These are phyloP conservation scores for Lepidium campestre DNA, from an alignment of 441 rosid genomes.

Conservation along the genomic window DNA sequence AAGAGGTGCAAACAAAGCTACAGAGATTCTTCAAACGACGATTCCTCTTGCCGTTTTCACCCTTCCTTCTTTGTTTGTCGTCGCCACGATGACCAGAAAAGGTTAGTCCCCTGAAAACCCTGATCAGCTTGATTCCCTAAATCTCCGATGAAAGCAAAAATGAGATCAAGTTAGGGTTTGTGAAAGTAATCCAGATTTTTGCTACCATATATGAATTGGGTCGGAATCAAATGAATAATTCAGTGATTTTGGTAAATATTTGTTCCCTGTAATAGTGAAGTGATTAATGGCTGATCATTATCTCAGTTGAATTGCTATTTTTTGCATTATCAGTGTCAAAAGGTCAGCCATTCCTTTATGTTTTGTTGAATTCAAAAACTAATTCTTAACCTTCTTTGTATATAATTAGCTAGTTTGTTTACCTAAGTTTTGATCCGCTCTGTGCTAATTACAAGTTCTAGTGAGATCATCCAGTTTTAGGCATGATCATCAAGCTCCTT, in stretches of 20 bases:
- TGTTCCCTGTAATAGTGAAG: not conserved
- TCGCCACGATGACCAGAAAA: slow-evolving; percentile 93
- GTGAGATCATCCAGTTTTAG: not conserved
- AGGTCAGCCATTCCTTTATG: too few species aligned
- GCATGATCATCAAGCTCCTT: not conserved
- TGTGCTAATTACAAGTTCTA: not conserved
- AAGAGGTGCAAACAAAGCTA: slow-evolving; percentile 59
- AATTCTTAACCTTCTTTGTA: not conserved
- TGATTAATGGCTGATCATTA: not conserved
- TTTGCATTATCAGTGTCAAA: not conserved
- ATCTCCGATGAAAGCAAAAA: not conserved
- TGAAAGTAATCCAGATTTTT: not conserved
- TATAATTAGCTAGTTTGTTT: not conserved
- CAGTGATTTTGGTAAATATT: not conserved
- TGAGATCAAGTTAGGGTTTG: not conserved
- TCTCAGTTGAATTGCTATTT: not conserved
- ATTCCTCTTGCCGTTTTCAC: slow-evolving; percentile 80
- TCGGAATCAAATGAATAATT: not conserved
- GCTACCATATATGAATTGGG: not conserved
- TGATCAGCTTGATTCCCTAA: not conserved
- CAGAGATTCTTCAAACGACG: slow-evolving; percentile 43
- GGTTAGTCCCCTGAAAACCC: slow-evolving; percentile 14
- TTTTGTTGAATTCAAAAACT: not conserved
- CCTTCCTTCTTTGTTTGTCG: slow-evolving; percentile 88
- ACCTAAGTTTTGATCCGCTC: not conserved